These are phyloP conservation scores for Hymenotorrendiella dingleyae DNA, from an alignment of 2,329 filamentous ascomycete species.

Conservation along the genomic window DNA sequence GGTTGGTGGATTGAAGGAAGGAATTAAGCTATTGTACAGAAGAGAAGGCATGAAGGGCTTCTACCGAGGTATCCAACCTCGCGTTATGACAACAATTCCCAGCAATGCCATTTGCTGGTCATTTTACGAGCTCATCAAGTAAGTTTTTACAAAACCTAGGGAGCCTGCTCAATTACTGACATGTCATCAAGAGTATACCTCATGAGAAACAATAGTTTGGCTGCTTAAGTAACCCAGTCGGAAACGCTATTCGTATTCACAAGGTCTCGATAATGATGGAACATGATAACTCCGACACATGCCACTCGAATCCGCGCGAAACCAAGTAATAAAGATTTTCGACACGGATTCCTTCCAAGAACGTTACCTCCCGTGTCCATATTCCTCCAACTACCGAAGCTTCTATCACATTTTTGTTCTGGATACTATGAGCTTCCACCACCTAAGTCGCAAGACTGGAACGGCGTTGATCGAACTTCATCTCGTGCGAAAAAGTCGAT, in stretches of 20 bases:
- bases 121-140: conserved; percentile 65
- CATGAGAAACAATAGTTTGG: conserved; percentile 45
- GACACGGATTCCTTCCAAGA: too few relatives aligned
- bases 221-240: conserved; percentile 16
- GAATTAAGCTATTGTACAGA: conserved; percentile 40
- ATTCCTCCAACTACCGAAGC: not conserved
- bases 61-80: conserved; percentile 85
- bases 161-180: conserved; percentile 6
- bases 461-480: conserved; percentile 1
- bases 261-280: too few relatives aligned
- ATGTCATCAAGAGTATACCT: conserved; percentile 48
- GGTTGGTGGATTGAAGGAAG: conserved; percentile 29
- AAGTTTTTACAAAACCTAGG: conserved; percentile 25
- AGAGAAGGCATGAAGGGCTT: conserved; percentile 83
- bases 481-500: conserved; percentile 2
- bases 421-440: conserved; percentile 5
- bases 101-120: conserved; percentile 99
- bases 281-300: too few relatives aligned
- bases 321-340: too few relatives aligned
- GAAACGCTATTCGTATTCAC: not conserved
- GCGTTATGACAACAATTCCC: conserved; percentile 94
- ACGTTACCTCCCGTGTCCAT: conserved; percentile 1
- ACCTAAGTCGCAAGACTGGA: not conserved
- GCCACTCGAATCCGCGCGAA: too few relatives aligned
- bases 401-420: conserved; percentile 2